Conservation (phyloP, 169 alveolate genomes). For the Plasmodium relictum region DNA sequence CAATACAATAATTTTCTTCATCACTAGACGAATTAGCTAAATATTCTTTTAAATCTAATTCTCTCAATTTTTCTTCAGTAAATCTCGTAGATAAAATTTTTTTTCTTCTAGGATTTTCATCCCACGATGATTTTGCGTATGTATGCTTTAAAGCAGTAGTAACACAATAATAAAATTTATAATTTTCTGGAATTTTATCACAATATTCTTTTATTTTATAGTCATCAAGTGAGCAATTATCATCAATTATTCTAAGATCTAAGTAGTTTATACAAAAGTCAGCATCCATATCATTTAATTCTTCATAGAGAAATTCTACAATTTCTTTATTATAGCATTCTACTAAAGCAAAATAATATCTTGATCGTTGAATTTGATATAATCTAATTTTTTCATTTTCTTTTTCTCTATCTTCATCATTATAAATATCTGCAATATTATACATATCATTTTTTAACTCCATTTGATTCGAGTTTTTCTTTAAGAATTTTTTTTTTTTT, state of each 20-base stretch:
- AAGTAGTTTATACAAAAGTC: conserved; percentile 94
- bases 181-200: conserved; percentile 91
- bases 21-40: conserved; percentile 78
- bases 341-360: conserved; percentile 96
- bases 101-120: conserved; percentile 93
- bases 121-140: conserved; percentile 96
- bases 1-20: conserved; percentile 12
- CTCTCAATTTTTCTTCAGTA: conserved; percentile 79
- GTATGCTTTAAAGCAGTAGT: conserved; percentile 95
- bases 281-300: conserved; percentile 96
- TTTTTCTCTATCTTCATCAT: conserved; percentile 74
- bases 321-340: conserved; percentile 92
- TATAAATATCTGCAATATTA: conserved; percentile 69
- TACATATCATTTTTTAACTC: conserved; percentile 23
- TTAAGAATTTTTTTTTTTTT: neutral
- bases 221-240: conserved; percentile 92
- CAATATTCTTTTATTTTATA: conserved; percentile 92
- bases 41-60: conserved; percentile 79
- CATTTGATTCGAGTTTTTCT: neutral
- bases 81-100: conserved; percentile 86
- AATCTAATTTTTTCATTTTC: conserved; percentile 83
- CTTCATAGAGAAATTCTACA: conserved; percentile 94
- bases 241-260: conserved; percentile 96
- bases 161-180: conserved; percentile 90
- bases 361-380: conserved; percentile 90